These are phyloP conservation scores for Penicillium pancosmium DNA, from an alignment of 495 filamentous ascomycete genomes.

Conservation along the genomic window DNA sequence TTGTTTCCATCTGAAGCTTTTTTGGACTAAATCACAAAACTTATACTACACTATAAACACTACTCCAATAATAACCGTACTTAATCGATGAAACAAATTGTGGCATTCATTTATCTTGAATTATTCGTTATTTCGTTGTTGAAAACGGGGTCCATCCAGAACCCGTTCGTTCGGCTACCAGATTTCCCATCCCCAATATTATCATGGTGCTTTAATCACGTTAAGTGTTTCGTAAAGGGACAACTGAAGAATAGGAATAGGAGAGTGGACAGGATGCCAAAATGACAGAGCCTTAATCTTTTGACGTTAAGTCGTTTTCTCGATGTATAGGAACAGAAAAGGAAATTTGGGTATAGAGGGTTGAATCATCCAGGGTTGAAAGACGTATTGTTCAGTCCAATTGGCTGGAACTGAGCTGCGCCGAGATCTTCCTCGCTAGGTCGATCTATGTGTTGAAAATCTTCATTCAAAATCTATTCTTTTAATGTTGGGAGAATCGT, in stretches of 20 bases:
- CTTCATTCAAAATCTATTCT: not conserved
- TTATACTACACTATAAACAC: not conserved
- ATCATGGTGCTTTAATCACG: not conserved
- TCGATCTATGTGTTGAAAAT: slow-evolving; percentile 20
- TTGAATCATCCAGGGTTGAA: slow-evolving; percentile 49
- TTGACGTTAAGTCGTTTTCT: slow-evolving; percentile 41
- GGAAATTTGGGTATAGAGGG: slow-evolving; percentile 50
- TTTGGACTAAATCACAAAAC: not conserved
- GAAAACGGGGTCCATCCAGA: slow-evolving; percentile 40
- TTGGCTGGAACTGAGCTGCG: slow-evolving; percentile 15
- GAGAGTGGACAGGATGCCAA: not conserved
- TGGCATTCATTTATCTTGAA: slow-evolving; percentile 1
- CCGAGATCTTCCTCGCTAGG: slow-evolving; percentile 16
- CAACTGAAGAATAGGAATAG: slow-evolving; percentile 1
- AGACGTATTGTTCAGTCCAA: slow-evolving; percentile 21
- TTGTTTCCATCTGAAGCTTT: too few relatives aligned
- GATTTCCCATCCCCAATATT: not conserved
- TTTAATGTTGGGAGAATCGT: slow-evolving; percentile 19
- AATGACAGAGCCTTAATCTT: slow-evolving; percentile 17
- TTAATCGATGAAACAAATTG: not conserved
- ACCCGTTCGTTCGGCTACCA: not conserved
- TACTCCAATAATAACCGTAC: not conserved
- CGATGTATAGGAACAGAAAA: slow-evolving; percentile 13
- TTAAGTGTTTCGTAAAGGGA: not conserved
- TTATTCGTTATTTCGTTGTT: slow-evolving; percentile 42